Percentiles rank a stretch among this genome's conserved stretches.
Conservation (phyloP, 257 asterid species). For the Nicotiana benthamiana region DNA sequence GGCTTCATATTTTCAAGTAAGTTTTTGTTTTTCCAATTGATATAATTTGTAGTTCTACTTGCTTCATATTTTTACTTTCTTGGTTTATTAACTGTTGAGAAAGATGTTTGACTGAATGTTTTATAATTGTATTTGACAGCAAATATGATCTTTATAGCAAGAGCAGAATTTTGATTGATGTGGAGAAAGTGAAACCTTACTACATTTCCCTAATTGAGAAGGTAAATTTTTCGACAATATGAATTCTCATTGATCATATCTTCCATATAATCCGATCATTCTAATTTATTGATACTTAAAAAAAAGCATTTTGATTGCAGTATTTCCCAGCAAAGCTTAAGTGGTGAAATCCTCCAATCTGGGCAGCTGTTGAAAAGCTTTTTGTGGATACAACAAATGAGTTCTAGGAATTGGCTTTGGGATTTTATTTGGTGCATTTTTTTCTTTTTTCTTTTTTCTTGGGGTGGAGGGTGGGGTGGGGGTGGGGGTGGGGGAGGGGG, state of each 20-base stretch:
- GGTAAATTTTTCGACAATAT: constrained; percentile 5
- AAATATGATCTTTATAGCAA: constrained; percentile 39
- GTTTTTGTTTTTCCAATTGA: background rate
- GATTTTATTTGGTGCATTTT: background rate
- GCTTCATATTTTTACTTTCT: background rate
- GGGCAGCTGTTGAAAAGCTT: background rate
- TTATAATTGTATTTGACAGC: constrained; percentile 9
- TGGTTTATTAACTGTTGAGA: background rate
- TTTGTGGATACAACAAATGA: background rate
- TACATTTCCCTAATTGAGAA: constrained; percentile 30
- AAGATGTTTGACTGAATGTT: background rate
- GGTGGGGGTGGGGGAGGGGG: background rate
- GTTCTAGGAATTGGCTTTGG: background rate
- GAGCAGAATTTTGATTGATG: constrained; percentile 25
- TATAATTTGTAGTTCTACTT: background rate
- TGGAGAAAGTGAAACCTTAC: constrained; percentile 34
- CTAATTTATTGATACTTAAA: background rate
- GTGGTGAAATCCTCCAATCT: constrained; percentile 20
- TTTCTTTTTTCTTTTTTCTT: background rate
- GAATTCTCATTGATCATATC: background rate
- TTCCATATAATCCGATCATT: background rate
- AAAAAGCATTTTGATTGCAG: constrained; percentile 18
- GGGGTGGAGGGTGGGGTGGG: background rate
- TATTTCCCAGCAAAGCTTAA: constrained; percentile 32
- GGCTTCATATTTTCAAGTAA: constrained; percentile 35